Conservation (phyloP, 805 yeast species). For the Nakazawaea laoshanensis region DNA sequence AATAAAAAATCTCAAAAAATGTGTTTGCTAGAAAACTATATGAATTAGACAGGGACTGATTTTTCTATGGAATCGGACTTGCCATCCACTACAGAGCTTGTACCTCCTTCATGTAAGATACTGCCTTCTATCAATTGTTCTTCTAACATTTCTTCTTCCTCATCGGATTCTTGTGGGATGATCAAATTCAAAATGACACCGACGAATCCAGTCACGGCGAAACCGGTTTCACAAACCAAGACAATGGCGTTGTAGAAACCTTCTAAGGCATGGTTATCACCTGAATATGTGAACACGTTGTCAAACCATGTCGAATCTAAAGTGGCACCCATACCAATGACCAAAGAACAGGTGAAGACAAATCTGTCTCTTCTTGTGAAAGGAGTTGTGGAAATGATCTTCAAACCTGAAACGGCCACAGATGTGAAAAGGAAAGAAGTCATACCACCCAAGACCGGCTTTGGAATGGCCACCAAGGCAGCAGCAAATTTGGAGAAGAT, state of each 20-base stretch:
- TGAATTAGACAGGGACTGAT: too few species aligned
- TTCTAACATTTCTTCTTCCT: slow-evolving; percentile 37
- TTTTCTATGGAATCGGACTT: too few species aligned
- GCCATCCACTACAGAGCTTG: too few species aligned
- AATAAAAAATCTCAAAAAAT: too few species aligned
- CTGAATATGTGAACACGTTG: slow-evolving; percentile 40
- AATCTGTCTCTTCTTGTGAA: slow-evolving; percentile 52
- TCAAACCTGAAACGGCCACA: slow-evolving; percentile 52
- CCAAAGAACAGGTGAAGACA: slow-evolving; percentile 39
- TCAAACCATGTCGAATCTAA: slow-evolving; percentile 39
- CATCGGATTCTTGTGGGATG: slow-evolving; percentile 42
- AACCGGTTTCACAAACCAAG: slow-evolving; percentile 50
- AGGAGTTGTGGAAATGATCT: slow-evolving; percentile 43
- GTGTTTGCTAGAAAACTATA: too few species aligned
- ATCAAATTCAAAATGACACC: slow-evolving; percentile 41
- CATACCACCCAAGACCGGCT: slow-evolving; percentile 83
- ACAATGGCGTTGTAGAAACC: slow-evolving; percentile 47
- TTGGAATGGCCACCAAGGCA: slow-evolving; percentile 78
- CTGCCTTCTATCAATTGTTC: slow-evolving; percentile 13
- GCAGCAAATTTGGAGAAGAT: slow-evolving; percentile 82
- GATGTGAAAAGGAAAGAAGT: slow-evolving; percentile 48
- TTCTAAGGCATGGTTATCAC: slow-evolving; percentile 30
- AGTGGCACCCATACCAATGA: slow-evolving; percentile 45
- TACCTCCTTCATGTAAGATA: slow-evolving; percentile 7
- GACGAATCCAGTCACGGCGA: slow-evolving; percentile 45